Evolutionary conservation across 2,329 filamentous ascomycete species (phyloP), one percentile per base, ranked within the genome.

Genomic region (Botrytis pseudocinerea): DNA sequence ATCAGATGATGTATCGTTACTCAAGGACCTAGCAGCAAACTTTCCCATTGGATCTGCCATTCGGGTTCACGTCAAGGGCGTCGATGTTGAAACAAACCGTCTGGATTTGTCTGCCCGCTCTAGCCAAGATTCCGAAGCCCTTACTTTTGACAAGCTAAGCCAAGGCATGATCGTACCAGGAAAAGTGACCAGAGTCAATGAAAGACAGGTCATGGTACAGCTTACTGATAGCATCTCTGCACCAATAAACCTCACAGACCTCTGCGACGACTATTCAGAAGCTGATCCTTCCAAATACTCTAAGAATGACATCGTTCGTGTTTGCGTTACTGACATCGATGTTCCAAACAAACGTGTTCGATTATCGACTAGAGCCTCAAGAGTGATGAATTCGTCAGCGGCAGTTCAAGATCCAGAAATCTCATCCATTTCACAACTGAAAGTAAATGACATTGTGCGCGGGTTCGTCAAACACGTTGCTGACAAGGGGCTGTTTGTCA

Each of bases 21-120:
- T 97, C 51, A 89, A 91, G 46, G 89, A 97, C 78, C 84, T 98
- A 4, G 87, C 90, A 65, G 87, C 89, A 75, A 93, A 93, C 82
- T 98, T 97, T 82, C 95, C 96, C 0, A 82, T 97, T 57, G 96
- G 96, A n/a, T 96, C 92, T 63, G 96, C 94, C 8, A 83, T 99
- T 62, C 92, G 90, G 80, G 93, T 95, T 18, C 90, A 90, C 40
- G 94, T 97, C 32, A 90, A 92, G 71, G 86, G 87, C 4, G 89
- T 97, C 5, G 91, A 98, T 80, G 82, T 87, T 46, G 85, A 88
- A 44, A 92, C 92, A 78, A 92, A 91, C 73, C 92, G 90, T 69
- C 87, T 99, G 42, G 94, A 98, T 81, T 87, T 99, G 48, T 92
- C 93, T n/a, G 93, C 93, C 8, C 89, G 90, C 72, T 89, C 90